Percentiles rank a stretch among this genome's conserved stretches.
phyloP scores from a whole-genome alignment of 2,329 filamentous ascomycete genomes.

The Aspergillus awamori region DNA sequence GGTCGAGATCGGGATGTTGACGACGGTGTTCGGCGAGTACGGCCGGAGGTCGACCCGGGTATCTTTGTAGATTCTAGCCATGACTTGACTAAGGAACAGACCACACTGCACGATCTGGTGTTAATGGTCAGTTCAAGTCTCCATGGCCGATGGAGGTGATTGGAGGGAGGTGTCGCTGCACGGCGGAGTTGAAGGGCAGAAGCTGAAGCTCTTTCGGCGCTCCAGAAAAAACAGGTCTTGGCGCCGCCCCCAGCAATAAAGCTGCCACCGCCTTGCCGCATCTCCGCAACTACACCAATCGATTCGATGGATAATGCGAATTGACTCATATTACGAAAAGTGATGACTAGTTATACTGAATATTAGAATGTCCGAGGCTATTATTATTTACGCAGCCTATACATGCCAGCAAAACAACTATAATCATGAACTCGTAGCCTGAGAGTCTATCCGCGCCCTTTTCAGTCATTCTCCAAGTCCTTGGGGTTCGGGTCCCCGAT shows the following conservation, averaged over 20 bases:
- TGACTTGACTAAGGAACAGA: slow-evolving; percentile 41
- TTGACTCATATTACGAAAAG: too few relatives aligned
- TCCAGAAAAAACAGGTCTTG: slow-evolving; percentile 43
- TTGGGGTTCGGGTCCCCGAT: slow-evolving; percentile 96
- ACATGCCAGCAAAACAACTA: slow-evolving; percentile 19
- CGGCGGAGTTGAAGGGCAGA: slow-evolving; percentile 31
- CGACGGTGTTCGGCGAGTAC: slow-evolving; percentile 67
- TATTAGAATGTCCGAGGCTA: background rate
- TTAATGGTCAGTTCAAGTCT: slow-evolving; percentile 32
- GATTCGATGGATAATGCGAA: background rate
- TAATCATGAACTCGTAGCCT: slow-evolving; percentile 29
- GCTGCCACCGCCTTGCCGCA: slow-evolving; percentile 15
- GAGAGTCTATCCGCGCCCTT: slow-evolving; percentile 4
- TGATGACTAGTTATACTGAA: too few relatives aligned
- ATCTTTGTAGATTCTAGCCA: slow-evolving; percentile 81
- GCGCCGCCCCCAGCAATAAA: slow-evolving; percentile 24
- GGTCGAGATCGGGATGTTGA: slow-evolving; percentile 68
- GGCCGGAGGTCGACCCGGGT: slow-evolving; percentile 81
- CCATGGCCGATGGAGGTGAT: slow-evolving; percentile 33
- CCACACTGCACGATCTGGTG: slow-evolving; percentile 24
- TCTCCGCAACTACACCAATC: slow-evolving; percentile 3
- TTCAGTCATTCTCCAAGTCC: slow-evolving; percentile 81
- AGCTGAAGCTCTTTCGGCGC: slow-evolving; percentile 28
- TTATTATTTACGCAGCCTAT: background rate
- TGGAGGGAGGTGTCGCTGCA: slow-evolving; percentile 19